phyloP scores from a whole-genome alignment of 1,284 basidiomycete genomes.

The Schizophyllum amplum region DNA sequence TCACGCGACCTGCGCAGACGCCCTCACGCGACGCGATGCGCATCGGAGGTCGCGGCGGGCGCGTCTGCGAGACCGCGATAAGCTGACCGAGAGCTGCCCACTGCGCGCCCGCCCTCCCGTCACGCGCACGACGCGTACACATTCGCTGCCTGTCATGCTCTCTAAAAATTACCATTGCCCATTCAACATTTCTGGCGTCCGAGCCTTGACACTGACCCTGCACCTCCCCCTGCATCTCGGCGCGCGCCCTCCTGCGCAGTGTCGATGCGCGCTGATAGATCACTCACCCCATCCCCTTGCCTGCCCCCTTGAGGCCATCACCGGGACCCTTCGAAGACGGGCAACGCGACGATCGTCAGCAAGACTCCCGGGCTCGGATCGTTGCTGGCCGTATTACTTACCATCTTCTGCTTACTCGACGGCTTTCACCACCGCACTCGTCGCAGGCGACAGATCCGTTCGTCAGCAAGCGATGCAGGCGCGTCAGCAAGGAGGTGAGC shows the following conservation, averaged over 20 bases:
- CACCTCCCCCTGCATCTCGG: slow-evolving; percentile 11
- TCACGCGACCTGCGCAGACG: not conserved
- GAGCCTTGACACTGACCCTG: slow-evolving; percentile 6
- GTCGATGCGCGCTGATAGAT: not conserved
- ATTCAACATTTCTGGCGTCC: slow-evolving; percentile 11
- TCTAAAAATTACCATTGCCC: not conserved
- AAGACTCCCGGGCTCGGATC: too few species aligned
- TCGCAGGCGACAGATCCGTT: too few species aligned
- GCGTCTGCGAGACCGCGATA: not conserved
- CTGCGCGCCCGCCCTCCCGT: not conserved
- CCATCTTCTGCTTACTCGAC: too few species aligned
- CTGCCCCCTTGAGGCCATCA: too few species aligned
- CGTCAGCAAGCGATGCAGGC: too few species aligned
- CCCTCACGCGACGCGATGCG: not conserved
- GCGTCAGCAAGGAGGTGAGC: too few species aligned
- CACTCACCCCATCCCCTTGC: not conserved
- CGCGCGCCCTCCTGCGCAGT: not conserved
- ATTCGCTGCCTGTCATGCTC: not conserved
- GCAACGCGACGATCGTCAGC: too few species aligned
- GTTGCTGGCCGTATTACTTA: too few species aligned
- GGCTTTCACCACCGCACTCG: too few species aligned
- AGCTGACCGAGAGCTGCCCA: not conserved
- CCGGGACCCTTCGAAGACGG: too few species aligned
- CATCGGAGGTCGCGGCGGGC: not conserved
- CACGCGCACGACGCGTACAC: not conserved